Percentiles rank a stretch among this genome's conserved stretches.
These are phyloP conservation scores for Neonectria hederae DNA, from an alignment of 2,329 filamentous ascomycete species.

Conservation along the genomic window DNA sequence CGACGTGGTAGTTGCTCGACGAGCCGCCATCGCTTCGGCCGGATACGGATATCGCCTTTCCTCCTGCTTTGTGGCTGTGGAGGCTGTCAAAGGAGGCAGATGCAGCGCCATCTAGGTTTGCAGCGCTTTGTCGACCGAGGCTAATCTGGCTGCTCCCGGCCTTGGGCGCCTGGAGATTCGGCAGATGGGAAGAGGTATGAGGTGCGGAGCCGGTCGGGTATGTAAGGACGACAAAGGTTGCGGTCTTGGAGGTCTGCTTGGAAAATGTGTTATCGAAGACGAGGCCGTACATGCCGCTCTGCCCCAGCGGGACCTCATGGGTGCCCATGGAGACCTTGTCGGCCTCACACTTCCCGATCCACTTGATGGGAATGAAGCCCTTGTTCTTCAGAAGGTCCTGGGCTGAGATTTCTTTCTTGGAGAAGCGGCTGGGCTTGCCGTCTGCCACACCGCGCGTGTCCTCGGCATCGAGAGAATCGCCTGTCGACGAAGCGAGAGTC, in stretches of 20 bases:
- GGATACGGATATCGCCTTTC: conserved; percentile 60
- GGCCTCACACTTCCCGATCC: conserved; percentile 95
- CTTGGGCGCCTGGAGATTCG: conserved; percentile 60
- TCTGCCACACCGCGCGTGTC: conserved; percentile 54
- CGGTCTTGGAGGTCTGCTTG: conserved; percentile 92
- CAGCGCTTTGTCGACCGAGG: conserved; percentile 59
- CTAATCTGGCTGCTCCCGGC: conserved; percentile 59
- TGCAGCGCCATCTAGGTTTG: conserved; percentile 54
- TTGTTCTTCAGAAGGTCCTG: conserved; percentile 72
- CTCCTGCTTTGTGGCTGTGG: conserved; percentile 58
- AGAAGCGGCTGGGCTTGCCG: conserved; percentile 58
- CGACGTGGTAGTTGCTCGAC: conserved; percentile 75
- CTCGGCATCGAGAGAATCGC: conserved; percentile 58
- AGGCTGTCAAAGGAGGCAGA: conserved; percentile 70
- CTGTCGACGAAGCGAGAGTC: conserved; percentile 54
- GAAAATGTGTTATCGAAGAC: conserved; percentile 99
- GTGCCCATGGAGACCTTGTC: conserved; percentile 94
- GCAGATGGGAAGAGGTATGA: conserved; percentile 76
- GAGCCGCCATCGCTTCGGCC: conserved; percentile 59
- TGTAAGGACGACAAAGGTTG: conserved; percentile 92
- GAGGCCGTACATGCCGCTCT: conserved; percentile 93
- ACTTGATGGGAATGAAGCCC: conserved; percentile 77
- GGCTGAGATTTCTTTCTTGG: conserved; percentile 69
- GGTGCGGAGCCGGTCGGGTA: conserved; percentile 86
- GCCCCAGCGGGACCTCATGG: conserved; percentile 77